These are phyloP conservation scores for Oemleria cerasiformis DNA, from an alignment of 306 rosid species.

Conservation along the genomic window DNA sequence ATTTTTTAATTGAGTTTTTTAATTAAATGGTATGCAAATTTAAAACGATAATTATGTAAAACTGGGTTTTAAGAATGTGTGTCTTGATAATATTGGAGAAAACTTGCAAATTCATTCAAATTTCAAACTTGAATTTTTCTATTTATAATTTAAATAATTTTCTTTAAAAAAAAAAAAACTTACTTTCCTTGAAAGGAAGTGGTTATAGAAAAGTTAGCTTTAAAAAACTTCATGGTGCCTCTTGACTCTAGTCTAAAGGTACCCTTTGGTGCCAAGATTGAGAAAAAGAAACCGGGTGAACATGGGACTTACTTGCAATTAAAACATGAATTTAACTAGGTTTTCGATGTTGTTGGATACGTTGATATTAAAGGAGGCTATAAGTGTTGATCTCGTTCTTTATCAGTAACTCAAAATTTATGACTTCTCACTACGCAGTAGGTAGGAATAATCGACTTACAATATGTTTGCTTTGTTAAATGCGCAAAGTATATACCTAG, in stretches of 20 bases:
- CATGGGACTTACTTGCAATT: slow-evolving; percentile 7
- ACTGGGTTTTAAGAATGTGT: not conserved
- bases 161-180: slow-evolving; percentile 3
- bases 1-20: not conserved
- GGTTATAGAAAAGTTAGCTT: slow-evolving; percentile 10
- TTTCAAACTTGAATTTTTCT: too few species aligned
- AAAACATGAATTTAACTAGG: not conserved
- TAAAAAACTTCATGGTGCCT: slow-evolving; percentile 9
- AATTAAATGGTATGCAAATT: too few species aligned
- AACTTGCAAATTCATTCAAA: too few species aligned
- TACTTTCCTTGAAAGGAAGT: slow-evolving; percentile 26
- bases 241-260: slow-evolving; percentile 7
- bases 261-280: slow-evolving; percentile 17
- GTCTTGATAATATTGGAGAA: too few species aligned
- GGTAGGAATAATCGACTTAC: too few species aligned
- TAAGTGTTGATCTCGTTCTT: too few species aligned
- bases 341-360: not conserved
- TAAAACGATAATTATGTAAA: not conserved
- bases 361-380: too few species aligned
- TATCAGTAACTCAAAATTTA: too few species aligned
- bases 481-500: too few species aligned
- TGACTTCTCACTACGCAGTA: too few species aligned
- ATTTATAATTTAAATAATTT: not conserved
- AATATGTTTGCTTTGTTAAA: too few species aligned
- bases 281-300: not conserved